Evolutionary conservation across 2,329 filamentous ascomycete genomes (phyloP).

Genomic region (Aspergillus pseudoterreus): DNA sequence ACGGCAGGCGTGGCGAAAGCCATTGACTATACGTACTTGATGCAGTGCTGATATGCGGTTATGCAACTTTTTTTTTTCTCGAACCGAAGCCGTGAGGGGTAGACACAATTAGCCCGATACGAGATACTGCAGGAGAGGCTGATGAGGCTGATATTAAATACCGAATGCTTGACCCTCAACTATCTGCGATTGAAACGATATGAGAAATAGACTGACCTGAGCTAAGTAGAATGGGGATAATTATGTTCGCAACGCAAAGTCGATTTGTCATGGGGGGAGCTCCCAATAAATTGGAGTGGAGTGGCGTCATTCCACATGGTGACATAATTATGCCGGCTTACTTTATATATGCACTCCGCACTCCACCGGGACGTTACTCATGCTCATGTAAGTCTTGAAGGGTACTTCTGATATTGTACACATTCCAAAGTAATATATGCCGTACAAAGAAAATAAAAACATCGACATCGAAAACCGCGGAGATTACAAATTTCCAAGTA

Average conservation of each 20-base stretch:
- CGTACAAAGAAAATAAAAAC: constrained; percentile 12
- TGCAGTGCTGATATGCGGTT: not conserved
- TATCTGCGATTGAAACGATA: too few species aligned
- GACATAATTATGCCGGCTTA: constrained; percentile 9
- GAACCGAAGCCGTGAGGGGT: not conserved
- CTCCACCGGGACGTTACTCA: too few species aligned
- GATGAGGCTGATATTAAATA: not conserved
- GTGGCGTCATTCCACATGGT: constrained; percentile 12
- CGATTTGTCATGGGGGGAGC: not conserved
- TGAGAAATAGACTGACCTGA: too few species aligned
- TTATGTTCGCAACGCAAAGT: too few species aligned
- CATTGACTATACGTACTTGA: constrained; percentile 22
- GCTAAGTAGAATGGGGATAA: too few species aligned
- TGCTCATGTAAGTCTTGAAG: constrained; percentile 1
- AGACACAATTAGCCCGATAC: not conserved
- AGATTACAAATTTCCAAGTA: constrained; percentile 11
- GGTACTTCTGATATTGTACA: constrained; percentile 28
- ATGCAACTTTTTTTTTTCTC: not conserved
- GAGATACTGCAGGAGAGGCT: not conserved
- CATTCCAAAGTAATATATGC: constrained; percentile 18
- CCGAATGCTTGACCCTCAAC: not conserved
- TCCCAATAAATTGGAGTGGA: not conserved
- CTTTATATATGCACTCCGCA: too few species aligned
- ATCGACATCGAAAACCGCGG: constrained; percentile 9
- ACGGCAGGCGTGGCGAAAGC: constrained; percentile 37